phyloP scores from a whole-genome alignment of 1,284 basidiomycete species.

The Tilletia setariae region DNA sequence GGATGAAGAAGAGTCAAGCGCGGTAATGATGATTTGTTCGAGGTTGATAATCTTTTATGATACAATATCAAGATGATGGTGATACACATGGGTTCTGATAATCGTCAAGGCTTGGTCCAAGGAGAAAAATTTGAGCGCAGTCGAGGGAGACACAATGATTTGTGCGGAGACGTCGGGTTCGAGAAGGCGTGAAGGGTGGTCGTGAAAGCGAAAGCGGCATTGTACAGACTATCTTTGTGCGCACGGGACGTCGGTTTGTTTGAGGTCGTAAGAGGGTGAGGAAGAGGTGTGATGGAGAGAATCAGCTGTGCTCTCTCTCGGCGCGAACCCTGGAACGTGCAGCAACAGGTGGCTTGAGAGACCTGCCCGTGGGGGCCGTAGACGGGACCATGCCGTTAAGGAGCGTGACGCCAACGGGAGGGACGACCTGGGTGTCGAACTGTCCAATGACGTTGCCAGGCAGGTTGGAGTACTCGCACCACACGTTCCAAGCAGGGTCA shows the following conservation, averaged over 20 bases:
- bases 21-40: not conserved
- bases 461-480: slow-evolving; percentile 29
- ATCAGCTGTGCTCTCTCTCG: too few relatives aligned
- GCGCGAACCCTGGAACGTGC: slow-evolving; percentile 14
- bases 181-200: not conserved
- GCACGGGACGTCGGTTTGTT: not conserved
- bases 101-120: not conserved
- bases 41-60: not conserved
- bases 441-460: slow-evolving; percentile 30
- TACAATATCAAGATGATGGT: not conserved
- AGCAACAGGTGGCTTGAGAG: not conserved
- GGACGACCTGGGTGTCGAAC: slow-evolving; percentile 26
- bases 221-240: not conserved
- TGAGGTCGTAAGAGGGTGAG: too few relatives aligned
- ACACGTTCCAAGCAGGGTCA: slow-evolving; percentile 26
- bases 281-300: too few relatives aligned
- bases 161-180: too few relatives aligned
- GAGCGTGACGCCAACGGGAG: not conserved
- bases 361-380: not conserved
- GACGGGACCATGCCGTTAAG: slow-evolving; percentile 1
- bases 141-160: too few relatives aligned
- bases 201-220: not conserved
- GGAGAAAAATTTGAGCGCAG: too few relatives aligned
- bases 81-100: not conserved
- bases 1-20: slow-evolving; percentile 38